phyloP scores from a whole-genome alignment of 2,329 filamentous ascomycete genomes.

The Pestalotiopsis fici region DNA sequence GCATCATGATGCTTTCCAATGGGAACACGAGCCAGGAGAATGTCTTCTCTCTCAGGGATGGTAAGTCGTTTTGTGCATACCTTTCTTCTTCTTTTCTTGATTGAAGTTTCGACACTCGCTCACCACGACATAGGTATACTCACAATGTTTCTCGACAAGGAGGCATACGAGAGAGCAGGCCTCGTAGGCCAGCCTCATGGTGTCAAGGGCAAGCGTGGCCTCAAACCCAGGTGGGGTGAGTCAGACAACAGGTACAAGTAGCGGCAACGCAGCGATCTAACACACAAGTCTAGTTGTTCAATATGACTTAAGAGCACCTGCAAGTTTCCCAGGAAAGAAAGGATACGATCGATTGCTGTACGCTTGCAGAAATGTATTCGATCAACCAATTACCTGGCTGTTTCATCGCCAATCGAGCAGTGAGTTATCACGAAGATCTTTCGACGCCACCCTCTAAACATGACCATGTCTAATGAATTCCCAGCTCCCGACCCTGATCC shows the following conservation, averaged over 20 bases:
- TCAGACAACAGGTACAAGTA: background rate
- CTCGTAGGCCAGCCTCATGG: slow-evolving; percentile 71
- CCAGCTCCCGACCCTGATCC: slow-evolving; percentile 52
- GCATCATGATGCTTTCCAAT: slow-evolving; percentile 82
- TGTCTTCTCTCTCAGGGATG: slow-evolving; percentile 70
- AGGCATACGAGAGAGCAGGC: slow-evolving; percentile 81
- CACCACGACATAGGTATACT: slow-evolving; percentile 57
- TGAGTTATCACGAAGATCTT: slow-evolving; percentile 29
- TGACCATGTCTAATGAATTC: slow-evolving; percentile 11
- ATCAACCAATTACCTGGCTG: slow-evolving; percentile 71
- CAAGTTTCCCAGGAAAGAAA: slow-evolving; percentile 82
- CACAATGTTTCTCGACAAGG: slow-evolving; percentile 75
- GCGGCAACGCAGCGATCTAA: background rate
- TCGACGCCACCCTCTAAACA: background rate
- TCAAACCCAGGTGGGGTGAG: slow-evolving; percentile 75
- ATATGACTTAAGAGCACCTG: slow-evolving; percentile 70
- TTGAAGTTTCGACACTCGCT: background rate
- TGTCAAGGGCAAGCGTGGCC: slow-evolving; percentile 55
- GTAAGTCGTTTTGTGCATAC: slow-evolving; percentile 42
- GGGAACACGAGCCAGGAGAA: slow-evolving; percentile 71
- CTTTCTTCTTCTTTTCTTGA: background rate
- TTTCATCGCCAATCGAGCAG: slow-evolving; percentile 65
- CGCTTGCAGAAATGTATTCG: slow-evolving; percentile 78
- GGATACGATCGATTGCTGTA: slow-evolving; percentile 77
- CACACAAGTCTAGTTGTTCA: slow-evolving; percentile 62